Conservation (phyloP, 2,329 filamentous ascomycete species). For the Fusarium temperatum region DNA sequence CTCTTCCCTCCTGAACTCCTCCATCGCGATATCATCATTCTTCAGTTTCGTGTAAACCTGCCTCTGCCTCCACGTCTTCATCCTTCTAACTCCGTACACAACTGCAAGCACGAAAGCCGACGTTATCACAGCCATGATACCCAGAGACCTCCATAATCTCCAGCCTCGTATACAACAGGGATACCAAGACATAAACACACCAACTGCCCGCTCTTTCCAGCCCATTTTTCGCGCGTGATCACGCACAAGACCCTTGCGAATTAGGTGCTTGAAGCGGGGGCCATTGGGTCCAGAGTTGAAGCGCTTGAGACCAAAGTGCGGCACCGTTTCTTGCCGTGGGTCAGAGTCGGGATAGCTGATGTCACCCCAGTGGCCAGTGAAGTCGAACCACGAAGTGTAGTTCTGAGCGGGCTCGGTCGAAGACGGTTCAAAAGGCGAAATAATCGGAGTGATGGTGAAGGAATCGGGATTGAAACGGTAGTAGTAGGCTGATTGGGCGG, state of each 20-base stretch:
- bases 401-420: constrained; percentile 30
- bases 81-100: constrained; percentile 8
- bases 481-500: constrained; percentile 48
- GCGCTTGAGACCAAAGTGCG: constrained; percentile 46
- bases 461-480: constrained; percentile 45
- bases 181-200: constrained; percentile 44
- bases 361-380: constrained; percentile 48
- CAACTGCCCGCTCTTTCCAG: constrained; percentile 44
- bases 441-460: constrained; percentile 33
- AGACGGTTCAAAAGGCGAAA: constrained; percentile 14
- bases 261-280: constrained; percentile 45
- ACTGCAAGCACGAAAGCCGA: constrained; percentile 11
- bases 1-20: constrained; percentile 49
- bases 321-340: constrained; percentile 45
- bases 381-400: constrained; percentile 49
- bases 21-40: constrained; percentile 38
- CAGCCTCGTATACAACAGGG: constrained; percentile 49
- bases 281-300: constrained; percentile 47
- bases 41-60: constrained; percentile 33
- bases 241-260: constrained; percentile 46
- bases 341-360: constrained; percentile 42
- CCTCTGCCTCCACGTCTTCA: constrained; percentile 6
- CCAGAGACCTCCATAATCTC: constrained; percentile 44
- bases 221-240: constrained; percentile 33
- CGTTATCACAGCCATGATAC: constrained; percentile 17